Evolutionary conservation across 148 eudicot species (phyloP).

Genomic region (Chenopodium album): DNA sequence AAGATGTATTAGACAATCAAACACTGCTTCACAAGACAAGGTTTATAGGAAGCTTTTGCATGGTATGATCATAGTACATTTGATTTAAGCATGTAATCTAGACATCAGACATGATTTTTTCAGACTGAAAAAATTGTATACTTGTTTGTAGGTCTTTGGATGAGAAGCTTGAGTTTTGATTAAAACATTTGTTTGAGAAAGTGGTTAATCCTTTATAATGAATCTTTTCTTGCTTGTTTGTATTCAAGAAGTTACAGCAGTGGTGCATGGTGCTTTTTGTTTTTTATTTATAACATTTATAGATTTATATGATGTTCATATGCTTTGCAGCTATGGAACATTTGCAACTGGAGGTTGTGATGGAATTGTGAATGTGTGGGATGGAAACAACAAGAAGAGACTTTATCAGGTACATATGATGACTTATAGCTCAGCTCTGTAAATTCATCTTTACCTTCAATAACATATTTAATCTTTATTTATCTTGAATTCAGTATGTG

Average conservation of each 20-base stretch:
- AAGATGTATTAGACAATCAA: background rate
- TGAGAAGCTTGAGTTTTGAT: background rate
- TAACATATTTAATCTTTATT: background rate
- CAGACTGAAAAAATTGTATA: background rate
- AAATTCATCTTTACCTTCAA: background rate
- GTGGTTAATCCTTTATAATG: background rate
- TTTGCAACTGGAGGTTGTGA: conserved; percentile 99
- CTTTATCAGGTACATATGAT: conserved; percentile 70
- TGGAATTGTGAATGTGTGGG: conserved; percentile 96
- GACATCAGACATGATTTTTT: background rate
- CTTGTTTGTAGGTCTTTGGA: background rate
- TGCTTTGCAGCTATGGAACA: conserved; percentile 77
- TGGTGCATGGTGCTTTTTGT: background rate
- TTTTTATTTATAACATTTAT: background rate
- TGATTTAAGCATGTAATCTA: background rate
- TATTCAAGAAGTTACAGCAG: background rate
- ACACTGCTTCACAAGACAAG: background rate
- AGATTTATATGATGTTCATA: background rate
- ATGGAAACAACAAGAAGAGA: conserved; percentile 96
- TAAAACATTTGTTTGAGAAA: background rate
- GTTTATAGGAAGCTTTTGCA: background rate
- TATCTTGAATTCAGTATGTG: conserved; percentile 49
- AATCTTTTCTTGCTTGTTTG: background rate
- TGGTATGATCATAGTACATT: background rate
- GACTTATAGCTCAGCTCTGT: background rate